Base-by-base conservation (phyloP, 257 asterid genomes). In the Primulina tabacum region DNA sequence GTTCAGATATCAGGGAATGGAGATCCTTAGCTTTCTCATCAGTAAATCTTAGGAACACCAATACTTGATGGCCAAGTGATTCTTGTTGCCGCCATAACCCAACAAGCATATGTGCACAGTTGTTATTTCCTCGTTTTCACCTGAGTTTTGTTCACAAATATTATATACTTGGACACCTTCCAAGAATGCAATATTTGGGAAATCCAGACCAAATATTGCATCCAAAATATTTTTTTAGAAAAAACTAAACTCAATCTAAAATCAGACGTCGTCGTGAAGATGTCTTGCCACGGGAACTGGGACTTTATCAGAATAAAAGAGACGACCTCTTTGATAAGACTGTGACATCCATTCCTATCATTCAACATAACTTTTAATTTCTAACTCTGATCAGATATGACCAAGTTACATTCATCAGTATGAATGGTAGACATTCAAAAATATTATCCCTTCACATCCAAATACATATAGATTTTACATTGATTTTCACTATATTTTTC, bases 81-180 rank as follows among this genome's bases (percentile, higher is more conserved):
- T 76, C 93, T 78, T 77, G 82, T 73, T 87, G 91, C 35, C 74
- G 30, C 96, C 96, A 89, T 65, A 87, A 70, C 66, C 96, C 96
- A 60, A 89, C 84, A 58, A 89, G 77, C 64, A 89, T 56, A 78
- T 85, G 91, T 30, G 61, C 67, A 21, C 24, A 8, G 89, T 83
- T 29, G 91, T 82, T 30, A 87, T 80, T 76, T 87, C 89, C 52
- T 88, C 87, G 16, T 64, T 30, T 17, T 61, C 76, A 32, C 95
- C 92, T 88, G 82, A 77, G 75, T 67, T 79, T 30, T 71, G 72
- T 33, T 30, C 18, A 9, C 0, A 58, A 34, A 29, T 0, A 43
- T 11, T 43, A 43, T 14, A 21, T 21, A 21, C 34, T 6, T 18
- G 4, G 24, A 60, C 24, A 33, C 6, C 28, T 57, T 37, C 32